Evolutionary conservation across 352 stramenopile species (phyloP).

Genomic region (Lagenidium giganteum): DNA sequence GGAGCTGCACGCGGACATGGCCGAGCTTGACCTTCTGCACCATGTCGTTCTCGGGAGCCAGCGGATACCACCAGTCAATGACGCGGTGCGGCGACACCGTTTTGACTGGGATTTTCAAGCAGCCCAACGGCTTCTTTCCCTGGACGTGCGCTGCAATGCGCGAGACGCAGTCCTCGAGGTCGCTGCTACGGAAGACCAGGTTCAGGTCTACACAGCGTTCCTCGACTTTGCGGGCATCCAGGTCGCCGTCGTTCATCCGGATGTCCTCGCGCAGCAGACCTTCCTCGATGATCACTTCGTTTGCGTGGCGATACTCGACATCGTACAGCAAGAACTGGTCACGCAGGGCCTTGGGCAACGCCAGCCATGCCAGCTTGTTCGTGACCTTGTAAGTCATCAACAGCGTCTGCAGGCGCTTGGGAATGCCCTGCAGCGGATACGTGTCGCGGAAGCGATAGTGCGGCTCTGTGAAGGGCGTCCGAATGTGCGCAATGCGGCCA

Average conservation of each 20-base stretch:
- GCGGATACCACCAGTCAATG: slow-evolving; percentile 56
- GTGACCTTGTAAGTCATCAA: slow-evolving; percentile 47
- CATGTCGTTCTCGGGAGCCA: slow-evolving; percentile 65
- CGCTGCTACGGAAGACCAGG: slow-evolving; percentile 47
- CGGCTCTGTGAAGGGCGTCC: slow-evolving; percentile 45
- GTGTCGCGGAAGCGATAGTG: slow-evolving; percentile 33
- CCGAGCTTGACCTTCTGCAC: slow-evolving; percentile 53
- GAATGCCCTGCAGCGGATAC: slow-evolving; percentile 36
- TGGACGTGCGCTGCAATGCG: slow-evolving; percentile 40
- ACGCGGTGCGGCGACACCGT: slow-evolving; percentile 53
- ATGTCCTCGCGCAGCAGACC: slow-evolving; percentile 53
- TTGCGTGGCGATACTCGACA: slow-evolving; percentile 51
- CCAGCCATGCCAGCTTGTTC: slow-evolving; percentile 46
- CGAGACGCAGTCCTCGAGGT: slow-evolving; percentile 63
- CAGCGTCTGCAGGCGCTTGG: slow-evolving; percentile 23
- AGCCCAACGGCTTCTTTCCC: slow-evolving; percentile 45
- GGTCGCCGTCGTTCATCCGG: slow-evolving; percentile 43
- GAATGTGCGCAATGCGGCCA: slow-evolving; percentile 40
- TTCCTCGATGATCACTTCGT: slow-evolving; percentile 62
- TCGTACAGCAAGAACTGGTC: slow-evolving; percentile 72
- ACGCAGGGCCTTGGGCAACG: slow-evolving; percentile 31
- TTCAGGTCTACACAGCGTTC: slow-evolving; percentile 63
- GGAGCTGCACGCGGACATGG: slow-evolving; percentile 49
- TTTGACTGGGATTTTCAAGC: slow-evolving; percentile 59
- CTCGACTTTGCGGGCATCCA: slow-evolving; percentile 48